Evolutionary conservation across 176 grass and related monocot species (phyloP), one percentile per base, ranked within the genome.

Genomic region (Areca catechu): DNA sequence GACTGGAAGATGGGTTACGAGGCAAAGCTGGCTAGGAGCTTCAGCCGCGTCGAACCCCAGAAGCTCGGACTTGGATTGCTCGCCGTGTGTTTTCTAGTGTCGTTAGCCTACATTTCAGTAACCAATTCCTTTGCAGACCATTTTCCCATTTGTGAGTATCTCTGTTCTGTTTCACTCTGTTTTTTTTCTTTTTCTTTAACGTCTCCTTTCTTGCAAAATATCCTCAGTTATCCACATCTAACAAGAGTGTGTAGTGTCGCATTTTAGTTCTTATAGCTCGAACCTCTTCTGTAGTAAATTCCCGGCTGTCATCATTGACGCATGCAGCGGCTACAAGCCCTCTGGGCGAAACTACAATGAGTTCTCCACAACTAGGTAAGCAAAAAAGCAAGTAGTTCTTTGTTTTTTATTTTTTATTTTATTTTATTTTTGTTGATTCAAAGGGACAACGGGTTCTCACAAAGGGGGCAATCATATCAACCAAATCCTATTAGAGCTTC

Each of bases 31-130:
- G 22, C 75, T 7, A 93, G 70, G 69, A 68, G 57, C 70, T 49
- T 81, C 64, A 70, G 74, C 79, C 80, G 89, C 20, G 67, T 88
- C 5, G 84, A 87, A 50, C 89, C 77, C 0, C 67, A 76, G 23
- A 84, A 73, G 64, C 70, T 88, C 17, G 14, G 57, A 17, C 25
- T 60, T n/a, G 22, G 57, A 17, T 29, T 60, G 5, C 1, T 60
- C 25, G 25, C 24, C 0, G 25, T 16, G 5, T 60, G 57, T 30
- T 17, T 60, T 34, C 25, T 60, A 0, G 16, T 60, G 16, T 27
- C 57, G 34, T 12, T 43, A 43, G 1, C 10, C 34, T 43, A 43
- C 34, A 12, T 43, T 43, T 43, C 34, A 12, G 9, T 43, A 3
- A 12, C 34, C 9, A 10, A 12, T 12, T 14, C 7, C 34, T 43